A percentile compares a stretch with the other conserved stretches of the same genome.
These are phyloP conservation scores for Trichoderma arundinaceum DNA, from an alignment of 2,329 filamentous ascomycete genomes.

Conservation along the genomic window DNA sequence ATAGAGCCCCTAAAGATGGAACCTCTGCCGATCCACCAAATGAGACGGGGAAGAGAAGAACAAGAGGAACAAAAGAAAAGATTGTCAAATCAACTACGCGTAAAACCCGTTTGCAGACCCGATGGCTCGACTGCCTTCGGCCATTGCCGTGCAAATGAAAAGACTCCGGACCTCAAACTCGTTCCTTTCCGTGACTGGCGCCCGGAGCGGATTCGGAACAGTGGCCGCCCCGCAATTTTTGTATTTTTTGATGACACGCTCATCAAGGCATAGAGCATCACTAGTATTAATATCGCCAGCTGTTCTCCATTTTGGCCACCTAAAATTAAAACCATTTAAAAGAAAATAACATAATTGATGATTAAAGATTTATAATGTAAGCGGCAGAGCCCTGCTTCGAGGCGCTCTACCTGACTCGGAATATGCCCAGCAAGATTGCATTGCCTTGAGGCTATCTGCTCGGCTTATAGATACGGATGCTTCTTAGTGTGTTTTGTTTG, in stretches of 20 bases:
- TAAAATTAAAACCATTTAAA: too few relatives aligned
- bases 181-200: background rate
- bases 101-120: background rate
- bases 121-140: background rate
- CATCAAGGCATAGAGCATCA: background rate
- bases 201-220: background rate
- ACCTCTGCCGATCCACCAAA: too few relatives aligned
- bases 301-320: background rate
- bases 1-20: too few relatives aligned
- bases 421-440: too few relatives aligned
- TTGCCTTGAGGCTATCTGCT: background rate
- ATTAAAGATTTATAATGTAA: too few relatives aligned
- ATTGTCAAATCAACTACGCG: background rate
- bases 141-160: background rate
- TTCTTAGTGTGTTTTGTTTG: too few relatives aligned
- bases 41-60: too few relatives aligned
- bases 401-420: too few relatives aligned
- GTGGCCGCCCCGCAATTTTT: background rate
- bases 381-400: too few relatives aligned
- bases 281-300: too few relatives aligned
- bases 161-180: background rate
- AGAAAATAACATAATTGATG: too few relatives aligned
- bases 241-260: slow-evolving; percentile 22
- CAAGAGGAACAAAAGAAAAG: background rate
- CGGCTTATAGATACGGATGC: too few relatives aligned